Base-by-base conservation (phyloP, 1,139 yeast species). In the Insectozyma bohioensis region DNA sequence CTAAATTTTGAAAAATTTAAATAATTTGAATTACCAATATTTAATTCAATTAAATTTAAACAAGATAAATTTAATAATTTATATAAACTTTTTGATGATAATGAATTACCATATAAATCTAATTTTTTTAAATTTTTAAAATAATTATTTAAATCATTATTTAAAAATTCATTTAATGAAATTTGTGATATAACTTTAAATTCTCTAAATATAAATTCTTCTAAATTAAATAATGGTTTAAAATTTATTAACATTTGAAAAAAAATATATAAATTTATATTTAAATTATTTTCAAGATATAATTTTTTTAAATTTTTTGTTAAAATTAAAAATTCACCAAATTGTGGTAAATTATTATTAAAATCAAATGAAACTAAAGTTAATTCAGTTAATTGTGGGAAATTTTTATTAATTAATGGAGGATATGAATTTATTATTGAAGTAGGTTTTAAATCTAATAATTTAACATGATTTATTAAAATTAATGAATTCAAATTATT, bases 201-300 rank as follows among this genome's bases (percentile, higher is more conserved):
- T 37, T 67, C 72, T 28, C 75, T 49, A 24, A 67, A 52, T 4
- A 52, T 49, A 12, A 68, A 48, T 29, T 47, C 55, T 6, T 42
- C 36, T 5, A 67, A 50, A 20, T 33, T 36, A 35, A 63, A 63
- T 1, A 33, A 15, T 0, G 67, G 62, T 21, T 52, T 48, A 33
- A 59, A 61, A 38, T 58, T 58, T 25, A 57, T 49, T 6, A 67
- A 40, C 25, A 65, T 45, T 27, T 54, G 57, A 13, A 67, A 40
- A 24, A 67, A 56, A n/a, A 49, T 50, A 8, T 52, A 42, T 17
- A 67, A 38, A 7, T 58, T 39, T 20, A 67, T 48, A 21, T 51
- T 52, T 4, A 41, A 40, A 42, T 67, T 67, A 35, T 67, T 62
- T 39, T 68, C 75, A 23, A 67, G 42, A 19, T 51, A 51, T 4